Evolutionary conservation across 179 eudicot species (phyloP).

Genomic region (Sideroxylon spinosum): DNA sequence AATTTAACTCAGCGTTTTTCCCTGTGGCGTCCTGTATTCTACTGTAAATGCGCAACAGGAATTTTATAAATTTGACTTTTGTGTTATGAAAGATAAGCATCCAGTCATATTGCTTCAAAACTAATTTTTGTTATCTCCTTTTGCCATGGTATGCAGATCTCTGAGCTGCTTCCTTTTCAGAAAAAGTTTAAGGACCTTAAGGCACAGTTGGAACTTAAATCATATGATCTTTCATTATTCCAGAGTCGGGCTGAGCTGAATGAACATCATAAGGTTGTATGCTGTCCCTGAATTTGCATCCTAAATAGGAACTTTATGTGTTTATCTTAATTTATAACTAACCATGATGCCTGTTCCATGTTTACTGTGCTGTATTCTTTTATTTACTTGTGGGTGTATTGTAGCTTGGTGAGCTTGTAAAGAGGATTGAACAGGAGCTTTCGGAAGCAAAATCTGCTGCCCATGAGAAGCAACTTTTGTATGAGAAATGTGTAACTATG

Average conservation of each 20-base stretch:
- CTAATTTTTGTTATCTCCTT: slow-evolving; percentile 11
- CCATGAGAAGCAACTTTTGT: slow-evolving; percentile 53
- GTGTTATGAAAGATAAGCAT: background rate
- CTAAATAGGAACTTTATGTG: background rate
- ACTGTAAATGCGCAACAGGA: too few species aligned
- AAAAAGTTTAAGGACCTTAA: slow-evolving; percentile 66
- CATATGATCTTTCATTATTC: slow-evolving; percentile 77
- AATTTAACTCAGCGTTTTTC: background rate
- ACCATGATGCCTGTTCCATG: background rate
- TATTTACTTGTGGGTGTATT: slow-evolving; percentile 13
- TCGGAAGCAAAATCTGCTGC: slow-evolving; percentile 63
- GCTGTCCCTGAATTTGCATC: background rate
- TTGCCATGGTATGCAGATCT: slow-evolving; percentile 45
- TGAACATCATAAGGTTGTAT: slow-evolving; percentile 89
- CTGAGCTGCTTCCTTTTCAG: slow-evolving; percentile 73
- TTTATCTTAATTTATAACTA: background rate
- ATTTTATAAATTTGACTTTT: background rate
- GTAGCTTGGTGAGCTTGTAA: slow-evolving; percentile 77
- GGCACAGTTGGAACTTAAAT: slow-evolving; percentile 76
- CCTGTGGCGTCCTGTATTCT: background rate
- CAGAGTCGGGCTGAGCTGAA: slow-evolving; percentile 83
- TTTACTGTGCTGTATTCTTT: background rate
- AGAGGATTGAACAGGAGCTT: slow-evolving; percentile 82
- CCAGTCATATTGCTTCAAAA: background rate
- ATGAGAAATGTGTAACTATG: slow-evolving; percentile 51